Evolutionary conservation across 108 stramenopile species (phyloP), one percentile per base, ranked within the genome.

Genomic region (Nitzschia putrida): DNA sequence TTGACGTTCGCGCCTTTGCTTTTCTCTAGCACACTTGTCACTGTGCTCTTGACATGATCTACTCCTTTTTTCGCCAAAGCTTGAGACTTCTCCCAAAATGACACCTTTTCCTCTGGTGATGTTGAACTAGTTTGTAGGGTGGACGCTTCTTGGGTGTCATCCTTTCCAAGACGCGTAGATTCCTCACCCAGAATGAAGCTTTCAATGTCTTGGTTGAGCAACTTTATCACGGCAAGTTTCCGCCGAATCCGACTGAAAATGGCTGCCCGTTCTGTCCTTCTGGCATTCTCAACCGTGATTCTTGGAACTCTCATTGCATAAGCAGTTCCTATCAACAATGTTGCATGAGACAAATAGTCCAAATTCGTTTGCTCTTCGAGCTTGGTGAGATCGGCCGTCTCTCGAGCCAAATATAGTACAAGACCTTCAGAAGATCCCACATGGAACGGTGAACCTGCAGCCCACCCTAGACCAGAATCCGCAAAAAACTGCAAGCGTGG

Each of bases 261-360:
- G 26, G 56, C 38, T 0, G 49, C n/a, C 38, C 76, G 55, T 26
- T 67, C 25, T 18, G 39, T 24, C 53, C 53, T 12, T 49, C 58
- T n/a, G 51, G 59, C 66, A 53, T 37, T 21, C 80, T 53, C 20
- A 74, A 45, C n/a, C 52, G 56, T 54, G 26, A 49, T 13, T 76
- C 53, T 13, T 58, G 66, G 65, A 42, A 71, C 9, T 53, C 45
- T 2, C 29, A 34, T 34, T 1, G 29, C 29, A 34, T 34, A 34
- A 34, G 29, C 29, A 34, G 79, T 55, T 26, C 79, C 79, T 34
- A 83, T 83, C 51, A 80, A 40, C 25, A 52, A 53, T 7, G 79
- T 56, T 10, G 74, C 61, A 7, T 34, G 50, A 7, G 52, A 13
- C 40, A 80, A 42, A 43, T 76, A 80, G 3, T 20, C 34, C 51